Conservation (phyloP, 129 eudicot species). For the Chrysanthemum makinoi region DNA sequence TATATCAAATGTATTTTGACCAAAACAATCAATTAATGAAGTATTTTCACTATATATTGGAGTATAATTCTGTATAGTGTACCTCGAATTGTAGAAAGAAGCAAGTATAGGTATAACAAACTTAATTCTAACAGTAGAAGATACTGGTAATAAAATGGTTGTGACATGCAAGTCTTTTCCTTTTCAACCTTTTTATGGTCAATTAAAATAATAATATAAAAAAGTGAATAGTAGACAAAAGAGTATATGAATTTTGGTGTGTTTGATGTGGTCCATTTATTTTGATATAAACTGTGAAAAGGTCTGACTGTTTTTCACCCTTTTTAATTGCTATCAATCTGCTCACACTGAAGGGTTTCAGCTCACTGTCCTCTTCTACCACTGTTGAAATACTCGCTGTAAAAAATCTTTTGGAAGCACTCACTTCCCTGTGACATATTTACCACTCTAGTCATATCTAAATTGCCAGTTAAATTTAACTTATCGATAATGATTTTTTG, state of each 20-base stretch:
- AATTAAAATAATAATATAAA: background rate
- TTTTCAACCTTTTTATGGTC: background rate
- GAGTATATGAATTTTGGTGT: conserved; percentile 22
- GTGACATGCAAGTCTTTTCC: too few relatives aligned
- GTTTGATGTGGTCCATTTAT: conserved; percentile 25
- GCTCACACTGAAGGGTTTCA: conserved; percentile 2
- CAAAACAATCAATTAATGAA: too few relatives aligned
- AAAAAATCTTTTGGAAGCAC: conserved; percentile 25
- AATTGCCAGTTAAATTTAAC: too few relatives aligned
- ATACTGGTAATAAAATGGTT: too few relatives aligned
- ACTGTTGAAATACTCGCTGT: conserved; percentile 26
- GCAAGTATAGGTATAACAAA: too few relatives aligned
- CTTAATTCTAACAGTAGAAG: too few relatives aligned
- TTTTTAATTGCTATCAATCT: conserved; percentile 19
- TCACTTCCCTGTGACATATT: conserved; percentile 2
- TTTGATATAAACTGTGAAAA: conserved; percentile 30
- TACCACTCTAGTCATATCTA: background rate
- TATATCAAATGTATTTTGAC: too few relatives aligned
- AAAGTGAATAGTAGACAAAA: conserved; percentile 15
- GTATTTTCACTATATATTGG: too few relatives aligned
- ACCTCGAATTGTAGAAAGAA: too few relatives aligned
- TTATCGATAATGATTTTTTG: too few relatives aligned
- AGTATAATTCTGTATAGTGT: too few relatives aligned
- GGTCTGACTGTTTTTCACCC: conserved; percentile 29
- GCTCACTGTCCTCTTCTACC: conserved; percentile 23